Evolutionary conservation across 2,329 filamentous ascomycete species (phyloP).

Genomic region (Acephala macrosclerotiorum): DNA sequence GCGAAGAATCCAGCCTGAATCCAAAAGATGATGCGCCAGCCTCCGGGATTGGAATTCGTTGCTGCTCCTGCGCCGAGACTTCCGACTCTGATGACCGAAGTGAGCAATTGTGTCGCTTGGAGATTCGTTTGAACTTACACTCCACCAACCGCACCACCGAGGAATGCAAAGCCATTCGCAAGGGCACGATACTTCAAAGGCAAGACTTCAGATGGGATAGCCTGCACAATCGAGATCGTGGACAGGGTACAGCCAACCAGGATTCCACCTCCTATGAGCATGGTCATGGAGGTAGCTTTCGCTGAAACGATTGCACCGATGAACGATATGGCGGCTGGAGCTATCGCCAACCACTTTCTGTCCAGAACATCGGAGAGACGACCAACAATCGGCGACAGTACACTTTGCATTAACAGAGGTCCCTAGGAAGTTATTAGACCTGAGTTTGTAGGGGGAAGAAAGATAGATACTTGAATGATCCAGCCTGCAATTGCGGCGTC

Average conservation of each 20-base stretch:
- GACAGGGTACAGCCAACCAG: conserved; percentile 61
- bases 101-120: no score
- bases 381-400: conserved; percentile 62
- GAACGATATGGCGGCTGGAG: conserved; percentile 61
- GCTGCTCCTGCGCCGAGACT: conserved; percentile 59
- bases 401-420: conserved; percentile 63
- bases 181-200: conserved; percentile 63
- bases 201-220: conserved; percentile 63
- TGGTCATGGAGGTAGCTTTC: conserved; percentile 61
- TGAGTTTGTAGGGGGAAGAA: background rate
- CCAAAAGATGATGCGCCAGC: conserved; percentile 66
- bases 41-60: conserved; percentile 53
- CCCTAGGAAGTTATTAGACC: conserved; percentile 47
- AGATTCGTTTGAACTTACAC: conserved; percentile 48
- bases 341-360: conserved; percentile 58
- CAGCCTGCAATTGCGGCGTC: conserved; percentile 58
- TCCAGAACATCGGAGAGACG: conserved; percentile 64
- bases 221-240: conserved; percentile 62
- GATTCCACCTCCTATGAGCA: conserved; percentile 63
- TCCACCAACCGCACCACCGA: conserved; percentile 59
- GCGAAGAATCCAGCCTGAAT: conserved; percentile 60
- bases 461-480: conserved; percentile 56
- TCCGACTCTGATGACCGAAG: conserved; percentile 51
- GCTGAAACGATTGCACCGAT: conserved; percentile 61
- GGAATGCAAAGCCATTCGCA: conserved; percentile 60